Evolutionary conservation across 2,329 filamentous ascomycete species (phyloP), one percentile per base, ranked within the genome.

Genomic region (Ceratocystis papillata): DNA sequence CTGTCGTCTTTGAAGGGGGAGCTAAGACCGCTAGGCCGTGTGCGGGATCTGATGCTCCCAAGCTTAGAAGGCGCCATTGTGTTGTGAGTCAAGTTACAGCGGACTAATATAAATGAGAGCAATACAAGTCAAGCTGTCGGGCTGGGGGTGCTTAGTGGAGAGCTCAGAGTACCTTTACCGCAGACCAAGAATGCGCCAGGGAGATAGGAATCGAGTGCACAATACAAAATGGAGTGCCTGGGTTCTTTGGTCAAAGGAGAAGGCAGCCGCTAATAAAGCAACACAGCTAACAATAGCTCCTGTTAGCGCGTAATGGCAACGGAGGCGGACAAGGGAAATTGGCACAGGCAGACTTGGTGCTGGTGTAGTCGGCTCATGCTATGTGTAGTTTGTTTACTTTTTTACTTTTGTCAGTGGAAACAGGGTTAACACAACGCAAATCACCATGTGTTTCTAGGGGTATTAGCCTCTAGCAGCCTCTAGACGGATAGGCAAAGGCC

Each of bases 1-100:
- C 73, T 75, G 53, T 76, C 74, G 70, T 82, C 81, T 71, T 80
- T 79, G 68, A 78, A 76, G 71, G 82, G 78, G 28, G 76, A 66
- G 74, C 70, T 66, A 69, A 69, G 71, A 68, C 74, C 72, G 67
- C 73, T 69, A 22, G 78, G 73, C 68, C 75, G 66, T 62, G 66
- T 37, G 48, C 61, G 59, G 25, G 50, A 64, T 30, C 79, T 77
- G 71, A 77, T 72, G 70, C 76, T 80, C 67, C 75, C 71, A 69
- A 77, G 75, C 69, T 75, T 77, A 25, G 53, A 53, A 28, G 65
- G 57, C 48, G 44, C 63, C 63, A 66, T 53, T 63, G 45, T 46
- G 25, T 45, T 37, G 12, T 20, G 30, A 10, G 12, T 8, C n/a
- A n/a, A n/a, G 17, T 6, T 41, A 15, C 12, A 41, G 37, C 37